These are phyloP conservation scores for Hebeloma cylindrosporum DNA, from an alignment of 768 basidiomycete species.

Conservation along the genomic window DNA sequence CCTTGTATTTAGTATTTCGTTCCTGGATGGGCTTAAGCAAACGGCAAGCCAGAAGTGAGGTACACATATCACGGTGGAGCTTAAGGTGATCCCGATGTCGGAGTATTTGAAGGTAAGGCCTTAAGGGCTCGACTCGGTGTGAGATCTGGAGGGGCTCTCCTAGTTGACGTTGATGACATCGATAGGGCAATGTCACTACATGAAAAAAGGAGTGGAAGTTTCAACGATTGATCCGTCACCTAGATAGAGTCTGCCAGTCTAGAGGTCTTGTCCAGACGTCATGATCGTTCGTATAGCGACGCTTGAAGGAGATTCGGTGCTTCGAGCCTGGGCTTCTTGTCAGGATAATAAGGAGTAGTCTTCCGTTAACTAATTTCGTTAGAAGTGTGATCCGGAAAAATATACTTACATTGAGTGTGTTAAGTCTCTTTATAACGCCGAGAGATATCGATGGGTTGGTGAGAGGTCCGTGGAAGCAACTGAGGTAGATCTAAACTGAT, in stretches of 20 bases:
- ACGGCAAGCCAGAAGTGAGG: constrained; percentile 1
- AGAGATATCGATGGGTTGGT: constrained; percentile 34
- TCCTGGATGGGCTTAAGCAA: no score
- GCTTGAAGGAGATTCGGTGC: constrained; percentile 44
- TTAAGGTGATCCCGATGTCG: constrained; percentile 40
- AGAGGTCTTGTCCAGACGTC: constrained; percentile 52
- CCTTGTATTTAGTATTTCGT: no score
- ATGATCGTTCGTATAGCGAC: constrained; percentile 49
- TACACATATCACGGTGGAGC: not conserved
- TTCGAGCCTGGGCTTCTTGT: constrained; percentile 49
- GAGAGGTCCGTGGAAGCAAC: constrained; percentile 46
- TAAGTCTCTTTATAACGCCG: constrained; percentile 40
- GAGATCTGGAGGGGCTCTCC: constrained; percentile 36
- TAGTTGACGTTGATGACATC: constrained; percentile 45
- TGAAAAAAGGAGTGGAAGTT: not conserved
- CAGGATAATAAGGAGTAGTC: constrained; percentile 18
- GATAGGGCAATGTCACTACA: constrained; percentile 3
- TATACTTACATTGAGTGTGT: constrained; percentile 41
- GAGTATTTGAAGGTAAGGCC: constrained; percentile 43
- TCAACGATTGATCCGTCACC: constrained; percentile 47
- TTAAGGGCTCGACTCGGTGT: no score
- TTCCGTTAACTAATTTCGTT: constrained; percentile 2
- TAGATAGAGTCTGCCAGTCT: no score
- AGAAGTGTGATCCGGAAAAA: not conserved
- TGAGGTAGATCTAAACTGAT: constrained; percentile 36